Percentiles rank a stretch among this genome's conserved stretches.
phyloP scores from a whole-genome alignment of 2,329 filamentous ascomycete species.

The Colletotrichum plurivorum region DNA sequence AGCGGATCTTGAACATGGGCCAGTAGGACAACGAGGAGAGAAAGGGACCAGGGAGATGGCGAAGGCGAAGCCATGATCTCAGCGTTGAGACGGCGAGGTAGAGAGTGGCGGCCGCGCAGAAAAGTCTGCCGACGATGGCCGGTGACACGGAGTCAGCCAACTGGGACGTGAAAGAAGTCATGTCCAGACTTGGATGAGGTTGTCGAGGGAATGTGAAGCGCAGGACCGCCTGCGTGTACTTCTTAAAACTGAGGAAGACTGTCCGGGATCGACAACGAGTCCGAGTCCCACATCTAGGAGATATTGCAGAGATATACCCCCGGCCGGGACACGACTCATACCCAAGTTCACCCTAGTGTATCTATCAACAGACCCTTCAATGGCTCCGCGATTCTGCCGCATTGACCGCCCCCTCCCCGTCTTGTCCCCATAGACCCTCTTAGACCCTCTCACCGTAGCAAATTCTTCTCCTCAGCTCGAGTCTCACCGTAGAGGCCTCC shows the following conservation, averaged over 20 bases:
- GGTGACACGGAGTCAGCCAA: neutral
- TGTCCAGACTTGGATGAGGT: neutral
- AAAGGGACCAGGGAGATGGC: constrained; percentile 23
- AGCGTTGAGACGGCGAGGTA: constrained; percentile 6
- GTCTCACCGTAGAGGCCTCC: neutral
- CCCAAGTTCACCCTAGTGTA: neutral
- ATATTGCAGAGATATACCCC: neutral
- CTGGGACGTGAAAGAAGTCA: neutral
- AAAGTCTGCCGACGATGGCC: neutral
- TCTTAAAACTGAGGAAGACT: neutral
- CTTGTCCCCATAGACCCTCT: neutral
- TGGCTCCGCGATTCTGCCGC: neutral
- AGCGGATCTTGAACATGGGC: constrained; percentile 22
- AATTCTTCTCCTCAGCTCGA: neutral
- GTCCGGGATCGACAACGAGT: neutral
- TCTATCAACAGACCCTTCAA: neutral
- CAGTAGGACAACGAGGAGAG: constrained; percentile 23
- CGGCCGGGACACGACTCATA: neutral
- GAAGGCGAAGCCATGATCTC: constrained; percentile 20
- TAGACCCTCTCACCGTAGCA: neutral
- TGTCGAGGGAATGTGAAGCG: neutral
- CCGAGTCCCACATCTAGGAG: neutral
- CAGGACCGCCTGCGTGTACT: neutral
- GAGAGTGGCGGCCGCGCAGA: neutral
- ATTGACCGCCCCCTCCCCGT: neutral